These are phyloP conservation scores for Cryptococcus depauperatus DNA, from an alignment of 1,284 basidiomycete species.

Conservation along the genomic window DNA sequence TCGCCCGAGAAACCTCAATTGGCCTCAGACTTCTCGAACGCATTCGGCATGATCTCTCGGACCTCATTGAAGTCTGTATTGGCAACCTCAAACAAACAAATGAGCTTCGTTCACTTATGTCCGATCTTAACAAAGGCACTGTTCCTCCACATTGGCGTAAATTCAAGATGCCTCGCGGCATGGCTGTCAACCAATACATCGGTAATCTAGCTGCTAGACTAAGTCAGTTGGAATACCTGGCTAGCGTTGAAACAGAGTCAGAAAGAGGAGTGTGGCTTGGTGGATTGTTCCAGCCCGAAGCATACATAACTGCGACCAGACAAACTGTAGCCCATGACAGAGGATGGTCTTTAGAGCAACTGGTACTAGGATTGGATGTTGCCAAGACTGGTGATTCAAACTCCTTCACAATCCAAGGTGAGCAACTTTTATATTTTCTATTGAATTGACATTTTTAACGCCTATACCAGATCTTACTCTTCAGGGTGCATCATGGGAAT, in stretches of 20 bases:
- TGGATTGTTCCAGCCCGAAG: slow-evolving; percentile 89
- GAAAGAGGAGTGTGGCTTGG: slow-evolving; percentile 67
- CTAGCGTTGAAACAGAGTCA: slow-evolving; percentile 27
- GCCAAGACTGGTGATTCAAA: slow-evolving; percentile 64
- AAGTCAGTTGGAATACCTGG: slow-evolving; percentile 69
- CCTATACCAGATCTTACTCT: slow-evolving; percentile 60
- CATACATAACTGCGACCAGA: slow-evolving; percentile 85
- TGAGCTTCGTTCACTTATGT: slow-evolving; percentile 78
- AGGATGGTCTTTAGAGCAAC: slow-evolving; percentile 83
- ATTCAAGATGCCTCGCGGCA: slow-evolving; percentile 75
- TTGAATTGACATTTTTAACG: not conserved
- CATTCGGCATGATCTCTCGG: slow-evolving; percentile 68
- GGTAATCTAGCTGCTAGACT: slow-evolving; percentile 70
- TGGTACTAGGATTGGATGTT: slow-evolving; percentile 68
- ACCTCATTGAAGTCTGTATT: slow-evolving; percentile 74
- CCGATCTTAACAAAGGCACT: slow-evolving; percentile 78
- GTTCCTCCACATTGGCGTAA: slow-evolving; percentile 78
- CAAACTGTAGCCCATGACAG: slow-evolving; percentile 85
- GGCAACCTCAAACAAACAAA: slow-evolving; percentile 90
- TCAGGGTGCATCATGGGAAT: slow-evolving; percentile 71
- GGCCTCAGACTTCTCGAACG: slow-evolving; percentile 66
- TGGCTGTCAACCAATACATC: slow-evolving; percentile 76
- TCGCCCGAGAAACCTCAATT: slow-evolving; percentile 75
- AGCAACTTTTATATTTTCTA: slow-evolving; percentile 24
- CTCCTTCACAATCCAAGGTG: slow-evolving; percentile 78